Conservation (phyloP, 1,284 basidiomycete genomes). For the Amylostereum areolatum region DNA sequence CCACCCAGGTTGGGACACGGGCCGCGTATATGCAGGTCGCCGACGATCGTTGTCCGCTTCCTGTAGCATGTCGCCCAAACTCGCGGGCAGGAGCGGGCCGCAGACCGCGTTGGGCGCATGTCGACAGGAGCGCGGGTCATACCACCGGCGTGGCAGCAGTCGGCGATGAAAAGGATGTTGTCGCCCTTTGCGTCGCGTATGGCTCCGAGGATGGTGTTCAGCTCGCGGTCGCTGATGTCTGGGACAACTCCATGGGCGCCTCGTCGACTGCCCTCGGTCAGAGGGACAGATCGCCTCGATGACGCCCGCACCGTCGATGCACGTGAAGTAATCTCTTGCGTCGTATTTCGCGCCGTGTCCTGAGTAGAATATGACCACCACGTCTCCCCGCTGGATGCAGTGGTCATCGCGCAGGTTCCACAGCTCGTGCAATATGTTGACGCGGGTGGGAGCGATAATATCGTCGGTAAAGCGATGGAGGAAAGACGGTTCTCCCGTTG, state of each 20-base stretch:
- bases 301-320: not conserved
- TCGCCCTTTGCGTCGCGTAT: not conserved
- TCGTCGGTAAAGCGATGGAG: not conserved
- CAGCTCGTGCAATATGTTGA: constrained; percentile 9
- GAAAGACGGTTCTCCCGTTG: not conserved
- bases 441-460: constrained; percentile 6
- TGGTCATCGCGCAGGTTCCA: constrained; percentile 10
- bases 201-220: not conserved
- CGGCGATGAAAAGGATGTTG: not conserved
- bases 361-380: constrained; percentile 12
- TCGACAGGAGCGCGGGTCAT: not conserved
- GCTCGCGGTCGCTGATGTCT: constrained; percentile 1
- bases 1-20: not conserved
- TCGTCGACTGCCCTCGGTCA: not conserved
- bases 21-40: not conserved
- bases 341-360: constrained; percentile 12
- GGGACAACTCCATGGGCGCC: not conserved
- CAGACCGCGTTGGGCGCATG: too few species aligned
- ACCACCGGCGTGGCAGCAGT: not conserved
- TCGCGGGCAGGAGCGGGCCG: too few species aligned
- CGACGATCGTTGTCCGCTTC: not conserved
- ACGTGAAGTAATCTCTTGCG: not conserved
- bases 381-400: constrained; percentile 7
- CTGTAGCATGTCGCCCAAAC: not conserved
- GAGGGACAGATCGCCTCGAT: constrained; percentile 2